Conservation (phyloP, 2,329 filamentous ascomycete genomes). For the Rosellinia necatrix region DNA sequence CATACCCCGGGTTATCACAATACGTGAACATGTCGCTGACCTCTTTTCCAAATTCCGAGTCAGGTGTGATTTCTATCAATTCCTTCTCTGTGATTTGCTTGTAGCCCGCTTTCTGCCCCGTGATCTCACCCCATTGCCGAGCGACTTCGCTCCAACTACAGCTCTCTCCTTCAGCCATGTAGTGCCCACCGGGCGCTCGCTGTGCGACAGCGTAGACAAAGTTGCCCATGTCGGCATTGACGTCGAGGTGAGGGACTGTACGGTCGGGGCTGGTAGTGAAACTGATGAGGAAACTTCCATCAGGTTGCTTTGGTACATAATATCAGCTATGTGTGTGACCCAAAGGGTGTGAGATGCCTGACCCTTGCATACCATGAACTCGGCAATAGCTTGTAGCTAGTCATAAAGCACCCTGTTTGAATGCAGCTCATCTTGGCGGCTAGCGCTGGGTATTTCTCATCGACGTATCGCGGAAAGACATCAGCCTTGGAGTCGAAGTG, state of each 20-base stretch:
- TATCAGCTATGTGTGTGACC: not conserved
- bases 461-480: conserved; percentile 14
- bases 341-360: not conserved
- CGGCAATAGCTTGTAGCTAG: conserved; percentile 11
- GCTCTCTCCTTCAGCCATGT: conserved; percentile 17
- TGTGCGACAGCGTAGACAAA: conserved; percentile 20
- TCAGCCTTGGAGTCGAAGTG: conserved; percentile 60
- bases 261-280: conserved; percentile 5
- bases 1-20: conserved; percentile 13
- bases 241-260: conserved; percentile 12
- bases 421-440: conserved; percentile 20
- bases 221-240: conserved; percentile 16
- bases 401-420: conserved; percentile 17
- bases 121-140: conserved; percentile 15
- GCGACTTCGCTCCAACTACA: conserved; percentile 15
- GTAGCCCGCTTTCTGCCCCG: conserved; percentile 9
- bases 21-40: conserved; percentile 21
- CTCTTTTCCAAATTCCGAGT: conserved; percentile 14
- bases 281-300: conserved; percentile 10
- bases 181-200: conserved; percentile 11
- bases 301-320: conserved; percentile 11
- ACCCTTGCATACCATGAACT: conserved; percentile 18
- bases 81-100: conserved; percentile 7
- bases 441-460: conserved; percentile 9
- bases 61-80: conserved; percentile 11